phyloP scores from a whole-genome alignment of 1,284 basidiomycete genomes.

The Cryptococcus maquisensis region DNA sequence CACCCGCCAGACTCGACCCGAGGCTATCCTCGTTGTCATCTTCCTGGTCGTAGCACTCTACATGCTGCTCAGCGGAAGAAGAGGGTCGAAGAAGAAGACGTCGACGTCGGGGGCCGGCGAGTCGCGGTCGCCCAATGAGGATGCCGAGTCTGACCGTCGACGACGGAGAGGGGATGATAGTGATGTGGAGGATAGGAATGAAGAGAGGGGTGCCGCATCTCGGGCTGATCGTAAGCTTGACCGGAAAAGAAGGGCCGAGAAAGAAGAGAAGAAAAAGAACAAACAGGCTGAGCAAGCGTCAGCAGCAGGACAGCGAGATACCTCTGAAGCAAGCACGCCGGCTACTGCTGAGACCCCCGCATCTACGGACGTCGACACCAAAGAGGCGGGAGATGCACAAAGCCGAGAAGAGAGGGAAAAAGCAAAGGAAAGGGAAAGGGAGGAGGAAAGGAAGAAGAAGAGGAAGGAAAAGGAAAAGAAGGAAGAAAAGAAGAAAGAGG shows the following conservation, averaged over 20 bases:
- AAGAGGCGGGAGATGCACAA: background rate
- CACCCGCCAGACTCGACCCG: slow-evolving; percentile 7
- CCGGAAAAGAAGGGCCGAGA: background rate
- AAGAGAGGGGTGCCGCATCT: background rate
- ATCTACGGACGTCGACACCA: background rate
- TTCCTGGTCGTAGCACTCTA: slow-evolving; percentile 7
- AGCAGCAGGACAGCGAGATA: background rate
- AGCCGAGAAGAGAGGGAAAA: background rate
- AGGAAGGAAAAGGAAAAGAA: background rate
- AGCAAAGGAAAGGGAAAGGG: background rate
- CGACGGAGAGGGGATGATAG: background rate
- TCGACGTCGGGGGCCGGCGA: no score
- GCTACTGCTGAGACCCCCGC: background rate
- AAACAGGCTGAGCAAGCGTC: background rate
- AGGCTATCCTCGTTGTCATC: slow-evolving; percentile 9
- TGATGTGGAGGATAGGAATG: no score
- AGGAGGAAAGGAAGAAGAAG: background rate
- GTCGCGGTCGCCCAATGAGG: background rate
- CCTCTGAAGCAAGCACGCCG: background rate
- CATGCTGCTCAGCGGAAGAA: slow-evolving; percentile 5
- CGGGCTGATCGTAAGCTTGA: background rate
- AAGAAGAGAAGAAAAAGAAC: background rate
- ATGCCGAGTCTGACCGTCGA: background rate
- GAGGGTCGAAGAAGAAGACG: background rate
- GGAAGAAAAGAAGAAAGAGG: background rate